Conservation (phyloP, 176 grass and related monocot genomes). For the Areca catechu region DNA sequence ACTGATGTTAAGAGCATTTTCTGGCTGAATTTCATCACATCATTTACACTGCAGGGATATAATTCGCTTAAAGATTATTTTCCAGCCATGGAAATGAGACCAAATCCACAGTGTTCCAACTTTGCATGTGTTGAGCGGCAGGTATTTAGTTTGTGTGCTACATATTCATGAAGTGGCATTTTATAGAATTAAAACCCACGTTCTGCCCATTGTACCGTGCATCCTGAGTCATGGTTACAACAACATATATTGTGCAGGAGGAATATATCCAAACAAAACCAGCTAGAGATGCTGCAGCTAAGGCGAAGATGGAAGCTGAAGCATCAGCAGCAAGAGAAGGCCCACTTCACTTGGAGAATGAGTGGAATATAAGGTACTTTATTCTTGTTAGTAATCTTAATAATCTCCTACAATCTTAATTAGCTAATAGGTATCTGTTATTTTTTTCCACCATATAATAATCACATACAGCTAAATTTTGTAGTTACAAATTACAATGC, state of each 20-base stretch:
- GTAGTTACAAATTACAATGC: too few species aligned
- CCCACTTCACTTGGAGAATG: conserved; percentile 79
- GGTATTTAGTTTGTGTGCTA: conserved; percentile 30
- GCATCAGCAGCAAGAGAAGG: conserved; percentile 38
- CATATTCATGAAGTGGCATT: too few species aligned
- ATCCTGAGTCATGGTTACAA: background rate
- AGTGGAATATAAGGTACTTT: conserved; percentile 87
- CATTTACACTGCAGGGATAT: conserved; percentile 43
- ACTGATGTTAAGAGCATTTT: too few species aligned
- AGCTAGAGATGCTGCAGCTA: conserved; percentile 76
- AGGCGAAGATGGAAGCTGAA: conserved; percentile 82
- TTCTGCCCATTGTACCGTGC: background rate
- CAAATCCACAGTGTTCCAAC: conserved; percentile 96
- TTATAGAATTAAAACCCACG: too few species aligned
- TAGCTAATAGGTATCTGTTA: too few species aligned
- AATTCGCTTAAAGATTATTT: conserved; percentile 97
- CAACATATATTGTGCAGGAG: conserved; percentile 42
- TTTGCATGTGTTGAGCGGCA: conserved; percentile 79
- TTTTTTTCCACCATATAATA: too few species aligned
- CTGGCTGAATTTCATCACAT: background rate
- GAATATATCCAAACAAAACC: conserved; percentile 79
- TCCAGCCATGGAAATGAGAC: conserved; percentile 95
- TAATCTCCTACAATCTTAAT: too few species aligned
- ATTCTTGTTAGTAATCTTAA: background rate
- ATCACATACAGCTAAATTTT: too few species aligned